These are phyloP conservation scores for Phytophthora sojae DNA, from an alignment of 352 stramenopile species.

Conservation along the genomic window DNA sequence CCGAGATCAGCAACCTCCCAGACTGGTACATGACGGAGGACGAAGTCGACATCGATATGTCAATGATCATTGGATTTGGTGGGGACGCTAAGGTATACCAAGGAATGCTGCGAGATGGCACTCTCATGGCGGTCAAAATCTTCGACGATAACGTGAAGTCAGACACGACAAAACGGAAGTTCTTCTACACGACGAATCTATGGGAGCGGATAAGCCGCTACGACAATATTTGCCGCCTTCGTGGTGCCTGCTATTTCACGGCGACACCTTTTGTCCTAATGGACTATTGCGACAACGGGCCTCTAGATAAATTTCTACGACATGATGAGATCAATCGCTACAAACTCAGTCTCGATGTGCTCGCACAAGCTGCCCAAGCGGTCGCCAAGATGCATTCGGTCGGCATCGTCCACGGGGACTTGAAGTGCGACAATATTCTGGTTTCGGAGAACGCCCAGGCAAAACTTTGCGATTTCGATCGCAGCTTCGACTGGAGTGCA, in stretches of 20 bases:
- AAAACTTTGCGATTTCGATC: neutral
- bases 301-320: neutral
- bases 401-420: neutral
- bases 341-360: neutral
- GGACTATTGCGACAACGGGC: neutral
- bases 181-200: neutral
- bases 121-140: neutral
- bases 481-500: neutral
- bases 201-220: neutral
- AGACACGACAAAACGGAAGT: neutral
- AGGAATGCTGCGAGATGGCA: neutral
- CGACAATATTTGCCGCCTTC: neutral
- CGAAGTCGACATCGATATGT: conserved; percentile 1
- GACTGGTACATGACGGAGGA: neutral
- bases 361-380: neutral
- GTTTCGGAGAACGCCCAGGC: neutral
- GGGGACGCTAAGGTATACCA: no score
- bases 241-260: neutral
- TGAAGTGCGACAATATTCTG: neutral
- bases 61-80: neutral
- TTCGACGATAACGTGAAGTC: neutral
- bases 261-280: no score
- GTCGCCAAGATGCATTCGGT: neutral
- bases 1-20: neutral
- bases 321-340: neutral